Evolutionary conservation across 1,284 basidiomycete genomes (phyloP), one percentile per base, ranked within the genome.

Genomic region (Malassezia dermatis): DNA sequence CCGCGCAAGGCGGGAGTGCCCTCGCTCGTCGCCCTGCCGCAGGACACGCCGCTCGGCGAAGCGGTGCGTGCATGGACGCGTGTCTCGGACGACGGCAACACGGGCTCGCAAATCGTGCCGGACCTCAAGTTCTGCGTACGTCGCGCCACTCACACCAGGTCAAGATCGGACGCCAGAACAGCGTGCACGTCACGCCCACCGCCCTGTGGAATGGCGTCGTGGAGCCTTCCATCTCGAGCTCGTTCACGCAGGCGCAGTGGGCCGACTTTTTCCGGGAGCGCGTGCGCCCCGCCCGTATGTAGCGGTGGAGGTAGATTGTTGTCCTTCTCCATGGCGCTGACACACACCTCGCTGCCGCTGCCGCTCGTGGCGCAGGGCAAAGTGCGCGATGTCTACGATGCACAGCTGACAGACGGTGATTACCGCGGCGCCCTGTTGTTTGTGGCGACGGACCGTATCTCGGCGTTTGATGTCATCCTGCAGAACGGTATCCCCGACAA

Each of bases 371-470:
- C 70, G 39, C 63, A 60, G 51, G 71, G 71, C 35, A 74, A 74
- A 56, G 71, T 74, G 11, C 62, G 71, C 42, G 71, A 74, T 53
- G 64, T 74, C 19, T 74, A 74, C 62, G 70, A 72, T 41, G 63
- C 71, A 15, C 60, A 60, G 21, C 40, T 69, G 28, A 56, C 49
- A 12, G 21, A 62, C 1, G 63, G 60, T n/a, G 51, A 63, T 15
- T 60, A 61, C 40, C 51, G 51, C 8, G 69, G 60, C n/a, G 63
- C 71, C 19, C 55, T 74, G 37, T 81, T 99, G 53, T 96, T 98
- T 76, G 86, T 98, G 51, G 90, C 93, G 6, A 87, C 88, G 13
- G 94, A 98, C 78, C 81, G 94, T 59, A 94, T 96, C 73, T 93
- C 88, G 19, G 91, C 93, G 0, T 98, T 89, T 77, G 93, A 99